Conservation (phyloP, 2,329 filamentous ascomycete genomes). For the Aspergillus puulaauensis region DNA sequence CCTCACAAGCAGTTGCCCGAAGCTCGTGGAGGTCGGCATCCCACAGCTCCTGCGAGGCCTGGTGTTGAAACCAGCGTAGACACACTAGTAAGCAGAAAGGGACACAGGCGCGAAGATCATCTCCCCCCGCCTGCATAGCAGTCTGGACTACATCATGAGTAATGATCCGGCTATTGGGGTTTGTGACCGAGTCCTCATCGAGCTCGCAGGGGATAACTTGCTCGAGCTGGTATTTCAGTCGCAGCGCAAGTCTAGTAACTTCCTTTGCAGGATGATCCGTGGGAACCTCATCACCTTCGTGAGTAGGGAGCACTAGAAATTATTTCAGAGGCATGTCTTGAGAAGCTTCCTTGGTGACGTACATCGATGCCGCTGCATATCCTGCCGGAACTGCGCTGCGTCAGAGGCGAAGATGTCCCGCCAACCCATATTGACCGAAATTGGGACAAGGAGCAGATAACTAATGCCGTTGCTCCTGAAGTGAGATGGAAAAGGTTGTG, state of each 20-base stretch:
- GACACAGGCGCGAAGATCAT: slow-evolving; percentile 73
- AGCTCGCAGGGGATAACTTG: slow-evolving; percentile 88
- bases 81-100: slow-evolving; percentile 79
- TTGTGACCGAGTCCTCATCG: slow-evolving; percentile 70
- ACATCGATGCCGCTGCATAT: slow-evolving; percentile 43
- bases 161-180: slow-evolving; percentile 81
- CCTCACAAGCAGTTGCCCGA: slow-evolving; percentile 79
- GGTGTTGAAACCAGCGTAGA: slow-evolving; percentile 73
- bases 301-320: slow-evolving; percentile 43
- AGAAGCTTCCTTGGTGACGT: slow-evolving; percentile 25
- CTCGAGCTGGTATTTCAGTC: slow-evolving; percentile 87
- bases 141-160: slow-evolving; percentile 76
- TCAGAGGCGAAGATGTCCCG: slow-evolving; percentile 32
- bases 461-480: background rate
- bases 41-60: slow-evolving; percentile 82
- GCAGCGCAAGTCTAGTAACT: slow-evolving; percentile 86
- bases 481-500: background rate
- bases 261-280: slow-evolving; percentile 72
- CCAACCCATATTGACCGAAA: slow-evolving; percentile 38
- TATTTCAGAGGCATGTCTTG: slow-evolving; percentile 13
- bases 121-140: slow-evolving; percentile 76
- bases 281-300: slow-evolving; percentile 41
- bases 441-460: background rate
- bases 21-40: slow-evolving; percentile 81
- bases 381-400: slow-evolving; percentile 29